Evolutionary conservation across 176 grass and related monocot species (phyloP).

Genomic region (Oryza coarctata): DNA sequence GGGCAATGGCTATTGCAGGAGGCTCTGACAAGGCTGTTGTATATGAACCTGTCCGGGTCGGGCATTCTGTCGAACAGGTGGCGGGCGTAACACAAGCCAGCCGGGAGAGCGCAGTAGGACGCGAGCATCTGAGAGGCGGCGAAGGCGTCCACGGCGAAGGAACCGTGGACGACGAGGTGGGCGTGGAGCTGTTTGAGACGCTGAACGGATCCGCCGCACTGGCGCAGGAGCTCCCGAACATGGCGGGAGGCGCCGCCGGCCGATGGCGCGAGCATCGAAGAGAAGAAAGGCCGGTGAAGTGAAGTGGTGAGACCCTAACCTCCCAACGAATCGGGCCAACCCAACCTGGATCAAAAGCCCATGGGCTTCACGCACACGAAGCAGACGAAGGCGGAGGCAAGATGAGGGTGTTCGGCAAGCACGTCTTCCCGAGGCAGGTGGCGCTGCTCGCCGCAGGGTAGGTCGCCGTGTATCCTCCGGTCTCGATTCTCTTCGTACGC

Average conservation of each 20-base stretch:
- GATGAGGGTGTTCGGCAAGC: constrained; percentile 62
- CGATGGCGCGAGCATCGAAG: constrained; percentile 11
- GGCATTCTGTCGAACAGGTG: constrained; percentile 38
- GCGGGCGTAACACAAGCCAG: neutral
- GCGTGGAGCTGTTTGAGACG: constrained; percentile 46
- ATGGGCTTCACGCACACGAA: neutral
- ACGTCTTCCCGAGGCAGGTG: constrained; percentile 62
- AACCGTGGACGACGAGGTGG: constrained; percentile 14
- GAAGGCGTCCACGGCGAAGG: neutral
- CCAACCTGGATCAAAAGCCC: neutral
- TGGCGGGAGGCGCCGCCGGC: neutral
- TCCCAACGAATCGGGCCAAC: neutral
- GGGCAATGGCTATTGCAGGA: constrained; percentile 8
- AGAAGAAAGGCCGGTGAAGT: neutral
- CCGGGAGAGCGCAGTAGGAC: constrained; percentile 22
- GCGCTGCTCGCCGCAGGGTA: constrained; percentile 54
- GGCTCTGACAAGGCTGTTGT: constrained; percentile 36
- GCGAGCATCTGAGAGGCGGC: constrained; percentile 29
- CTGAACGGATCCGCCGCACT: constrained; percentile 21
- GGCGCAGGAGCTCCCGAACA: constrained; percentile 21
- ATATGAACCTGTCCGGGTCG: constrained; percentile 31
- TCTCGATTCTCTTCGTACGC: neutral
- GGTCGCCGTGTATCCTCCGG: neutral
- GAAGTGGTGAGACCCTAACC: neutral
- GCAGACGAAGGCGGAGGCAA: neutral